Evolutionary conservation across 225 moss, liverwort and hornwort genomes (phyloP), one percentile per base, ranked within the genome.

Genomic region (Marchantia polymorpha): DNA sequence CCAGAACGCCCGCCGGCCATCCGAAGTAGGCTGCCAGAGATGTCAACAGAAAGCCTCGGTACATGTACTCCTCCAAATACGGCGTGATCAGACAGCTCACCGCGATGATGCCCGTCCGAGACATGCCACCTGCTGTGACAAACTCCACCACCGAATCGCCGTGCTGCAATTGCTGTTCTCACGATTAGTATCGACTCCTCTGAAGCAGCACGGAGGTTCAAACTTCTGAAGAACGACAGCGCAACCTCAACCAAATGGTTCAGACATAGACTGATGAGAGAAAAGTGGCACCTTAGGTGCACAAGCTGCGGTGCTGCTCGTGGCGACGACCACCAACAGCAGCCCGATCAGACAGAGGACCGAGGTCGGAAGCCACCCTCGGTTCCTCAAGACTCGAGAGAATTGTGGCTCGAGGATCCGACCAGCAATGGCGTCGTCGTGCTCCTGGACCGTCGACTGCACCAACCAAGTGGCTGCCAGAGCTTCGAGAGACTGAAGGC

Each of bases 1-100:
- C 1, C 10, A 86, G 8, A 20, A 91, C 83, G 17, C 91, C 93
- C 48, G 81, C 8, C 4, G 91, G 88, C 92, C 88, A 93, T 76
- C 79, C 71, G 80, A 90, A 86, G 75, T 60, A 78, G 50, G 88
- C 65, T 49, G 82, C 83, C 59, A 93, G 76, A 76, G 85, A 91
- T 8, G 85, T 80, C 60, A 91, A 79, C 0, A 91, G 74, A 61
- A 91, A 90, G 1, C 92, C 91, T 82, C 93, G 86, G 83, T 91
- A 93, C 16, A 93, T 86, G 26, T 85, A 91, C 81, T 93, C 91
- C 77, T 93, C 93, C 72, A 93, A 71, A 73, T 72, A 86, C 12
- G 93, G 93, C 20, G 91, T 89, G 29, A 93, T 75, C 60, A 86
- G 83, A 70, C 90, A 91, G 77, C 84, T 90, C n/a, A 91, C 90